Evolutionary conservation across 306 rosid species (phyloP), one percentile per base, ranked within the genome.

Genomic region (Echinosophora koreensis): DNA sequence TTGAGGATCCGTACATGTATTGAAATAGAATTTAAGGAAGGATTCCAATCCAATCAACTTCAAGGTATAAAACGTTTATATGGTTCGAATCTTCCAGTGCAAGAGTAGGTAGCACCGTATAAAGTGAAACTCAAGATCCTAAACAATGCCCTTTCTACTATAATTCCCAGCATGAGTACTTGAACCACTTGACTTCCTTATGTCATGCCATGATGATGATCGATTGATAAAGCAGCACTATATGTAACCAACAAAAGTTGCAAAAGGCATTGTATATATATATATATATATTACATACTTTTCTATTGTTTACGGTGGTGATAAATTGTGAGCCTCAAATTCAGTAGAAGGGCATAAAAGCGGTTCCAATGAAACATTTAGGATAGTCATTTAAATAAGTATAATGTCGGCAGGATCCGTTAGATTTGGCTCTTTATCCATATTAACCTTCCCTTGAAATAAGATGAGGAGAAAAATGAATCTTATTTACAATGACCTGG

Each of bases 391-490:
- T 39, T 6, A 42, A 1, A 69, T 56, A 77, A 72, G 44, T 15
- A 66, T 49, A 83, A 73, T 78, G 86, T 83, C 86, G 83, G 86
- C 86, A 83, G 76, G 68, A 49, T 72, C 66, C 80, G 54, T 66
- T 71, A 10, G 79, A 63, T 55, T 82, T 82, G 79, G 71, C 42
- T 38, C 32, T 49, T 9, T 15, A 35, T 61, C 57, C 56, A 68
- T 44, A 58, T 22, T 50, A 73, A 66, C 66, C 38, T n/a, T 39
- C 76, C 77, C 62, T 59, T 74, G 66, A 46, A 59, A 67, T 64
- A 54, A 41, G 57, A 64, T 30, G 11, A n/a, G 15, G 10, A 52
- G 57, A 22, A n/a, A 71, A 66, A 47, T 62, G 84, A 54, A 12
- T 77, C 16, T 13, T 52, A 58, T 60, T 46, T 65, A 76, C 35